Conservation (phyloP, 148 eudicot genomes). For the Suaeda aralocaspica region DNA sequence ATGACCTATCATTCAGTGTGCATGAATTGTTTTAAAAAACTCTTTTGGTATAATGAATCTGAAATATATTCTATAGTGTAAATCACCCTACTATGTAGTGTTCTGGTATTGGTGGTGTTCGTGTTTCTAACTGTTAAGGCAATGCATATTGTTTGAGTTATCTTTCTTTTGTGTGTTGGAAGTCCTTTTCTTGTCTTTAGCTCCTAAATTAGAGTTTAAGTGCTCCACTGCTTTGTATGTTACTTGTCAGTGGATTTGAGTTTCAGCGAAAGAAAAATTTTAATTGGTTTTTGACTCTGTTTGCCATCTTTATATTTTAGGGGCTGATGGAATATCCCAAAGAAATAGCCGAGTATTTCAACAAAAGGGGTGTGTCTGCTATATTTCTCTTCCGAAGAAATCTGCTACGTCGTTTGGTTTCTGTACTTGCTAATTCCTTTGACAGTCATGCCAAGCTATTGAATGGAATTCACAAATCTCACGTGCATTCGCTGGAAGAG, state of each 20-base stretch:
- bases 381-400: conserved; percentile 88
- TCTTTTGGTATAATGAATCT: neutral
- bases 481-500: conserved; percentile 81
- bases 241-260: neutral
- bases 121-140: too few relatives aligned
- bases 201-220: neutral
- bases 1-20: neutral
- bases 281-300: neutral
- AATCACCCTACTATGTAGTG: too few relatives aligned
- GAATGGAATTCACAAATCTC: conserved; percentile 92
- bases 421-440: conserved; percentile 80
- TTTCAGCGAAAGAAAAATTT: neutral
- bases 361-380: conserved; percentile 56
- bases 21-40: neutral
- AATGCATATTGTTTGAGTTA: neutral
- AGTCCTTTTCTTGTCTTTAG: neutral
- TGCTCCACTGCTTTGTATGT: neutral
- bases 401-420: conserved; percentile 77
- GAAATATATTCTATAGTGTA: neutral
- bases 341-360: conserved; percentile 68
- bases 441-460: conserved; percentile 67
- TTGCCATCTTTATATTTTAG: conserved; percentile 30
- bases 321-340: conserved; percentile 69
- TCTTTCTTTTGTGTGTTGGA: neutral
- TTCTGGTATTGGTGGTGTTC: too few relatives aligned